Evolutionary conservation across 169 alveolate genomes (phyloP), one percentile per base, ranked within the genome.

Genomic region (Cryptosporidium parvum): DNA sequence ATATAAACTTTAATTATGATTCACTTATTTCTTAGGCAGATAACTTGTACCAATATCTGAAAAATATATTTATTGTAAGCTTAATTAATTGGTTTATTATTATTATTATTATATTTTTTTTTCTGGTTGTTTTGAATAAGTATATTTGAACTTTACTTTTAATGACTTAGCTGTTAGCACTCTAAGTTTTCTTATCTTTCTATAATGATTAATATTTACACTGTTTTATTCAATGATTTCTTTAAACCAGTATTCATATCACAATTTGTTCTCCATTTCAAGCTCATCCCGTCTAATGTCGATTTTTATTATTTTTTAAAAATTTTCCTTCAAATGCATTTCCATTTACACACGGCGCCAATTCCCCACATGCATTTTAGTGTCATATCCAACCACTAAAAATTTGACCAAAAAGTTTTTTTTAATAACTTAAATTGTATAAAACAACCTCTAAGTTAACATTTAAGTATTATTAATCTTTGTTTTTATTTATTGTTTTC

Each of bases 231-330:
- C 18, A 2, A 56, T n/a, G 8, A 21, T 56, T 56, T 21, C 7
- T 48, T 48, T 21, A 48, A 12, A 6, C 56, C 21, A 48, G 56
- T 48, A 16, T 16, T 48, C 12, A 48, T 14, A 48, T 48, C 6
- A 3, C 21, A 48, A 14, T 48, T 56, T 56, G 10, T 16, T 56
- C 35, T 56, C 67, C 35, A 26, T 56, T 56, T 56, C 18, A 56
- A 9, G 67, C 72, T n/a, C 7, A 8, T 26, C 12, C 86, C 86
- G 86, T 73, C 86, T 73, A 53, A 73, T 73, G 86, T 73, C 86
- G 86, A 73, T 73, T 73, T 23, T 33, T 73, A 37, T 51, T n/a
- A 23, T 44, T 69, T 37, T 42, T 26, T 52, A 23, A 31, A 31
- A 31, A 35, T 21, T 62, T 56, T 56, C 9, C 37, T 26, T 56